Evolutionary conservation across 2,329 filamentous ascomycete genomes (phyloP).

Genomic region (Leptographium galeiforme): DNA sequence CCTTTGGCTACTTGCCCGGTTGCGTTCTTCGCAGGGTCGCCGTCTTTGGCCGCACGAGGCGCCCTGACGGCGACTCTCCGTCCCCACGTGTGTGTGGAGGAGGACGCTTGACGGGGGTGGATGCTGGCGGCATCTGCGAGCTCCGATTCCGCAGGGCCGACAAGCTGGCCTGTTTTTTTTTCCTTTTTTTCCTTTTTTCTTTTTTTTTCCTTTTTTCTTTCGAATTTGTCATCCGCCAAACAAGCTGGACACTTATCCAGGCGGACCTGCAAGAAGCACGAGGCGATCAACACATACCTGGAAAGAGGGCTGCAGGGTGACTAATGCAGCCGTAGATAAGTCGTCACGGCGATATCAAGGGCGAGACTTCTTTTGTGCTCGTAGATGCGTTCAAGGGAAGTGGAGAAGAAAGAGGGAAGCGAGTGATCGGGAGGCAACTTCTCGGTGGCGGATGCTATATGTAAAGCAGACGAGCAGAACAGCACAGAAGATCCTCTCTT

Average conservation of each 20-base stretch:
- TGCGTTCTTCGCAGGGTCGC: not conserved
- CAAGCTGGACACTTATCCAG: not conserved
- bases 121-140: not conserved
- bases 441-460: not conserved
- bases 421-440: not conserved
- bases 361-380: not conserved
- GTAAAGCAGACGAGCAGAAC: not conserved
- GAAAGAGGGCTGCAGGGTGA: too few relatives aligned
- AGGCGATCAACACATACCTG: not conserved
- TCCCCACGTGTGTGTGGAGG: not conserved
- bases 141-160: not conserved
- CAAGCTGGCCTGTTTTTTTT: not conserved
- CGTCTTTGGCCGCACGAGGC: not conserved
- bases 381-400: not conserved
- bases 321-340: not conserved
- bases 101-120: not conserved
- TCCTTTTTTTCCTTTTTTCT: not conserved
- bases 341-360: not conserved
- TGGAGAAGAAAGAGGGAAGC: not conserved
- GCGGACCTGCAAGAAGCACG: not conserved
- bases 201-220: not conserved
- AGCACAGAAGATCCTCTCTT: not conserved
- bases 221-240: not conserved
- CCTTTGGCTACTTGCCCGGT: not conserved
- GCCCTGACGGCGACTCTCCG: not conserved